Percentiles rank a stretch among this genome's conserved stretches.
Evolutionary conservation across 805 yeast species (phyloP).

Genomic region (Monosporozyma siamensis): DNA sequence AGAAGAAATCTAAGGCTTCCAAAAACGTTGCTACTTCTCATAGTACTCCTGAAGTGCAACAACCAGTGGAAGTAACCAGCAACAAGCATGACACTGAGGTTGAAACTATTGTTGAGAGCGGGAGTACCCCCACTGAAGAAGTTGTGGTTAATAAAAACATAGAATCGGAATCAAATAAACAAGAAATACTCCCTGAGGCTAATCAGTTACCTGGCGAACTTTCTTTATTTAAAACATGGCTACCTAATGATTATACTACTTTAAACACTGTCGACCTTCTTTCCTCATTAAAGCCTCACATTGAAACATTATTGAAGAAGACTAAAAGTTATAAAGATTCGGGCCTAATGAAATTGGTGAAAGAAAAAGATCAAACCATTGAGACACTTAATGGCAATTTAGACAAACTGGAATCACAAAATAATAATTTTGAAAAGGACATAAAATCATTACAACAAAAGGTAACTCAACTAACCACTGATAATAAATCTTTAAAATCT

Average conservation of each 20-base stretch:
- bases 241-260: background rate
- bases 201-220: background rate
- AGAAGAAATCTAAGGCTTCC: slow-evolving; percentile 19
- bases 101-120: no score
- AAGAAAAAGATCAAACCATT: slow-evolving; percentile 42
- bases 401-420: background rate
- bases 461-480: slow-evolving; percentile 11
- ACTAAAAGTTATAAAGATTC: slow-evolving; percentile 9
- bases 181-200: no score
- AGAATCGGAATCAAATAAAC: no score
- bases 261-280: slow-evolving; percentile 3
- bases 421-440: background rate
- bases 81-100: no score
- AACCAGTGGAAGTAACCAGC: no score
- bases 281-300: slow-evolving; percentile 8
- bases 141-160: background rate
- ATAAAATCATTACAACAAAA: slow-evolving; percentile 6
- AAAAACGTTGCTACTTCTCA: background rate
- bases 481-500: background rate
- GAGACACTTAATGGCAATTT: slow-evolving; percentile 37
- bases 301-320: background rate
- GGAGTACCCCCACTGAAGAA: no score
- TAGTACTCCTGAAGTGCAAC: background rate
- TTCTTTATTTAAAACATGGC: background rate
- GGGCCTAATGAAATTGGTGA: slow-evolving; percentile 16